Evolutionary conservation across 306 rosid species (phyloP).

Genomic region (Notholithocarpus densiflorus): DNA sequence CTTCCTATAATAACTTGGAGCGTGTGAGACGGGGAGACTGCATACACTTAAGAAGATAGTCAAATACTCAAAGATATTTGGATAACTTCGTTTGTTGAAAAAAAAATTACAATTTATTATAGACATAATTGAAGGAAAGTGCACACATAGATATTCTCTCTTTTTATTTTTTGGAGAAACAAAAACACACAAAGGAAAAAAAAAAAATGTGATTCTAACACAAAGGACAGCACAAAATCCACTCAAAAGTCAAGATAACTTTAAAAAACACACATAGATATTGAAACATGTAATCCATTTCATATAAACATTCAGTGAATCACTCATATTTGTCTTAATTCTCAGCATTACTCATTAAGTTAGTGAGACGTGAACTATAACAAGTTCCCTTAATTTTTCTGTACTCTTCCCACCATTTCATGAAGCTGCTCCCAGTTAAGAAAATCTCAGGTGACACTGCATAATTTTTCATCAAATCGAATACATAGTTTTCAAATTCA

Average conservation of each 20-base stretch:
- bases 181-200: no score
- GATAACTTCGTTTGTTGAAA: no score
- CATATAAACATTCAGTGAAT: not conserved
- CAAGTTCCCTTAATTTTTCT: constrained; percentile 11
- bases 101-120: not conserved
- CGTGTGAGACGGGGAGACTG: no score
- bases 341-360: constrained; percentile 28
- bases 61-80: no score
- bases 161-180: no score
- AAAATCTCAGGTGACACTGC: constrained; percentile 66
- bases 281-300: not conserved
- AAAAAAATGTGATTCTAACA: no score
- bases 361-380: constrained; percentile 10
- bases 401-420: constrained; percentile 59
- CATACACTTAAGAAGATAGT: no score
- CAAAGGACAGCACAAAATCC: no score
- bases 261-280: not conserved
- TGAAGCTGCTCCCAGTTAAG: constrained; percentile 47
- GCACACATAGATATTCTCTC: not conserved
- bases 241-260: no score
- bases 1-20: no score
- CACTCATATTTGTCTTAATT: constrained; percentile 17
- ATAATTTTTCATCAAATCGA: constrained; percentile 25
- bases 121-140: not conserved
- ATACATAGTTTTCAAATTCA: constrained; percentile 45